Base-by-base conservation (phyloP, 108 stramenopile species). In the Cyclotella atomus region DNA sequence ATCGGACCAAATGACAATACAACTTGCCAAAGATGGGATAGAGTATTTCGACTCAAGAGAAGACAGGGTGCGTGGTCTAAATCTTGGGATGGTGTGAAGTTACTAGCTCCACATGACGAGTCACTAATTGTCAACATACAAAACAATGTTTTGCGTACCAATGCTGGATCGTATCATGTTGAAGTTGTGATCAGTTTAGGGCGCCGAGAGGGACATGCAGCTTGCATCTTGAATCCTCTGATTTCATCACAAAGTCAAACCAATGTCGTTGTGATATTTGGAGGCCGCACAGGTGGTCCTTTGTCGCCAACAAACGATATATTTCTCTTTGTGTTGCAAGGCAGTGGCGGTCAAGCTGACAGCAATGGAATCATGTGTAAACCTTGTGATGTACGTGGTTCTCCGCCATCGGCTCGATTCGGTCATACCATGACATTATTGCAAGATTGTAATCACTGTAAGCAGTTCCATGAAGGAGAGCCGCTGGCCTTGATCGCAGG, bases 391-490 rank as follows among this genome's bases (percentile, higher is more conserved):
- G 68, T 89, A 29, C 71, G 82, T 29, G 88, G 86, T 23, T 36
- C 49, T 28, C 49, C 63, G 20, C 91, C 94, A 12, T 30, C 60
- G 57, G 65, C 91, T 20, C 67, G 90, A 29, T 95, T 87, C 87
- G 94, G 91, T 12, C 91, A 93, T 73, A 71, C 83, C 10, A 76
- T 92, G 63, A 87, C 83, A 17, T 50, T 85, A 23, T 55, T 92
- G 41, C 57, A 60, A 0, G 49, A 53, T 36, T 53, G 19, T 19
- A 7, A 33, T n/a, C 33, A 41, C 68, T 20, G 27, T 61, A 30
- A 32, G 44, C 25, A 38, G 6, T 54, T 49, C 19, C 54, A 65
- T 34, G 53, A 47, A 64, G 50, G 54, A 66, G 59, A 78, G 20
- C 68, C 62, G 46, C 78, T 76, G 60, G 83, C 59, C 2, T 33